A percentile compares a stretch with the other conserved stretches of the same genome.
These are phyloP conservation scores for Ehretia macrophylla DNA, from an alignment of 257 asterid species.

Conservation along the genomic window DNA sequence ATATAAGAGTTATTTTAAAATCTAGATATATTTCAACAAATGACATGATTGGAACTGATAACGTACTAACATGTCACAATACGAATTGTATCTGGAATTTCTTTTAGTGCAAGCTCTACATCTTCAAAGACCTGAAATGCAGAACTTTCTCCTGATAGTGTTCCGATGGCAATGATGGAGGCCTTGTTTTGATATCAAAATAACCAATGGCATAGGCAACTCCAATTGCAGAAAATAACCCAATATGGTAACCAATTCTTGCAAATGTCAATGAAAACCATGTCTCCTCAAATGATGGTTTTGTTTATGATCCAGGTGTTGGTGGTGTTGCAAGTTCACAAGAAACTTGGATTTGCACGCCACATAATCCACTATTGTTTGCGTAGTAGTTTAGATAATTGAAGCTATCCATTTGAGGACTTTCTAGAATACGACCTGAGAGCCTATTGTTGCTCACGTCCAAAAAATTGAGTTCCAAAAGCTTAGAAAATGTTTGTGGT, in stretches of 20 bases:
- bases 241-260: constrained; percentile 23
- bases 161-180: too few relatives aligned
- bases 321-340: constrained; percentile 9
- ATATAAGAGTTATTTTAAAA: too few relatives aligned
- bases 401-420: constrained; percentile 27
- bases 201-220: not conserved
- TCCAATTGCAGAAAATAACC: constrained; percentile 14
- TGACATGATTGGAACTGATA: too few relatives aligned
- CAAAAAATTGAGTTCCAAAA: constrained; percentile 19
- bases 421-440: constrained; percentile 20
- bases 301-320: constrained; percentile 1
- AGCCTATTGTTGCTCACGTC: constrained; percentile 29
- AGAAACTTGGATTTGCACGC: constrained; percentile 22
- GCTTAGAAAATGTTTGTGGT: constrained; percentile 17
- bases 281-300: constrained; percentile 2
- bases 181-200: not conserved
- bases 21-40: too few relatives aligned
- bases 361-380: constrained; percentile 34
- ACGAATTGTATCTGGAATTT: too few relatives aligned
- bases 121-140: too few relatives aligned
- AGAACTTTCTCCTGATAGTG: too few relatives aligned
- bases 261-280: constrained; percentile 20
- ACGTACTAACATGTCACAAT: too few relatives aligned
- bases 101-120: too few relatives aligned
- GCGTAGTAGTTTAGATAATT: constrained; percentile 20